phyloP scores from a whole-genome alignment of 768 basidiomycete genomes.

The Auricularia auricula-judae region DNA sequence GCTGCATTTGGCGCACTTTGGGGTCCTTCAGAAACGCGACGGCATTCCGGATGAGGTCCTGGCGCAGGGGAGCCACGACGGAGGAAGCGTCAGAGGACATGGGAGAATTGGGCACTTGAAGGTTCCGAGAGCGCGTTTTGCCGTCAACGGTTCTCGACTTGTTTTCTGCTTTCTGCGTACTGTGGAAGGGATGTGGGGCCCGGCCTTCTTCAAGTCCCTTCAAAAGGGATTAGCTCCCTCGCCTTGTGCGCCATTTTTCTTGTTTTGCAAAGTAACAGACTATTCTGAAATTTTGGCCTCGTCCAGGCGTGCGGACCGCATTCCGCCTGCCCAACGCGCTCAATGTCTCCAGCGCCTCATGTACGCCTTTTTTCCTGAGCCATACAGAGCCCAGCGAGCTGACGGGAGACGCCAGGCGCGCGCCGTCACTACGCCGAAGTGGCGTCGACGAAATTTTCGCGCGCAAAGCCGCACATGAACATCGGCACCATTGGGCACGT shows the following conservation, averaged over 20 bases:
- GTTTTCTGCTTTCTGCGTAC: no score
- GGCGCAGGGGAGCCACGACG: conserved; percentile 31
- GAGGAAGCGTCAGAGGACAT: not conserved
- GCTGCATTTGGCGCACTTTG: conserved; percentile 37
- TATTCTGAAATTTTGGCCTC: no score
- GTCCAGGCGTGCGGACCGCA: conserved; percentile 7
- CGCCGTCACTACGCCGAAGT: conserved; percentile 67
- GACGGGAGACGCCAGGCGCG: conserved; percentile 23
- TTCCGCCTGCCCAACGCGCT: not conserved
- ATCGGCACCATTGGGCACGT: conserved; percentile 96
- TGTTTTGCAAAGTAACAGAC: no score
- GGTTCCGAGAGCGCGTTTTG: no score
- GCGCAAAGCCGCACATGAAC: conserved; percentile 86
- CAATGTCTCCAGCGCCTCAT: not conserved
- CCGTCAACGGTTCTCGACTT: no score
- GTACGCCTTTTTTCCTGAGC: not conserved
- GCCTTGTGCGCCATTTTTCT: not conserved
- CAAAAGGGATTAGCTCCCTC: not conserved
- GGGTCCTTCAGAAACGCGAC: conserved; percentile 79
- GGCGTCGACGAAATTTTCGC: conserved; percentile 43
- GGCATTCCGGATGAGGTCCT: conserved; percentile 71
- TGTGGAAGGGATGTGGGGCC: not conserved
- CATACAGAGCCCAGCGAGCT: not conserved
- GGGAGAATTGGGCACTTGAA: not conserved
- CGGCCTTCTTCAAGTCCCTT: not conserved